A percentile compares a stretch with the other conserved stretches of the same genome.
Conservation (phyloP, 306 rosid species). For the Vigna angularis region DNA sequence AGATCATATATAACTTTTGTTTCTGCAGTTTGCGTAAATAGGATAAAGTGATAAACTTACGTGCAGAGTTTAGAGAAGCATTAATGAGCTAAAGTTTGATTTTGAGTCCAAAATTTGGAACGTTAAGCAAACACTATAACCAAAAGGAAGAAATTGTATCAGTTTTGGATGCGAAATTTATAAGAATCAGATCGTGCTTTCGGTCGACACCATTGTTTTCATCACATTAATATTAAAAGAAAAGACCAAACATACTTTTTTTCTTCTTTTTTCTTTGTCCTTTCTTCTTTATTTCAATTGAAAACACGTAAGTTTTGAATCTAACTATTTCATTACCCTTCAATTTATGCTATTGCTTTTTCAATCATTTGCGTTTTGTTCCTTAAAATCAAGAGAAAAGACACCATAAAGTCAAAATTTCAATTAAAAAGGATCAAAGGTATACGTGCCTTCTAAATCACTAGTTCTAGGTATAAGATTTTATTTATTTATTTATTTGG, state of each 20-base stretch:
- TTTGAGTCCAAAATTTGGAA: neutral
- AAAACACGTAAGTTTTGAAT: slow-evolving; percentile 38
- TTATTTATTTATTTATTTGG: neutral
- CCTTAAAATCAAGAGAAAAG: slow-evolving; percentile 24
- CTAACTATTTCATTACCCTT: neutral
- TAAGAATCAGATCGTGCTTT: neutral
- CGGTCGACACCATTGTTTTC: neutral
- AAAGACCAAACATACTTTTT: slow-evolving; percentile 5
- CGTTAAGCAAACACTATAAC: neutral
- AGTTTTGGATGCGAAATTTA: neutral
- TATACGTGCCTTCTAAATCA: neutral
- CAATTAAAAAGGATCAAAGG: slow-evolving; percentile 1
- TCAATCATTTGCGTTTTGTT: slow-evolving; percentile 28
- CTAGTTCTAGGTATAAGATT: slow-evolving; percentile 1
- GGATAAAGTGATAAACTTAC: slow-evolving; percentile 2
- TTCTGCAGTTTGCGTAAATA: neutral
- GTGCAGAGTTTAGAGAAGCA: neutral
- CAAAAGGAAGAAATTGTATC: neutral
- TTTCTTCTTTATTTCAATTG: slow-evolving; percentile 38
- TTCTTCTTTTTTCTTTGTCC: neutral
- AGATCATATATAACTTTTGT: neutral
- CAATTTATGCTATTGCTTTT: slow-evolving; percentile 10
- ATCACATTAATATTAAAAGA: slow-evolving; percentile 31
- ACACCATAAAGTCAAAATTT: neutral
- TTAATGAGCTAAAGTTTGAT: neutral